Evolutionary conservation across 768 basidiomycete genomes (phyloP), one percentile per base, ranked within the genome.

Genomic region (Serpula lacrymans): DNA sequence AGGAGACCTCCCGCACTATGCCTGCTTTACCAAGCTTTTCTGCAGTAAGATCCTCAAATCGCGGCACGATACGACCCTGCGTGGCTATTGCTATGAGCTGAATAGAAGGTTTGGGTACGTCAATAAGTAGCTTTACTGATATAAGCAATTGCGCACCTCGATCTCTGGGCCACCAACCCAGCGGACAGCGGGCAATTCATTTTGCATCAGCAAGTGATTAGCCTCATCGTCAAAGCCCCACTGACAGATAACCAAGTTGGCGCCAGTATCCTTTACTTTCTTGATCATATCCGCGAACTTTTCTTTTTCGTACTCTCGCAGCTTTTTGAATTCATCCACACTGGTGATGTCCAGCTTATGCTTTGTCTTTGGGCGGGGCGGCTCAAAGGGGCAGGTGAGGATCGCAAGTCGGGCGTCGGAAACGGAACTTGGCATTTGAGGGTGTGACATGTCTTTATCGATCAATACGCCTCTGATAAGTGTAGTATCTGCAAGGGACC

Each of bases 211-310:
- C 53, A 98, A 51, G 60, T 98, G 96, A 59, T 99, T 99, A 31
- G 96, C 96, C 67, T 99, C 96, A 57, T 99, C 96, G 59, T 99
- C 96, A 58, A 99, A 99, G 45, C 96, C 96, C 96, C 96, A 99
- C 60, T 99, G 96, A 65, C 96, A 99, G 53, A 99, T 97, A 50
- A 99, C 96, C 45, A 99, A 67, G 65, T 99, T 99, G 11, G 96
- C 95, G 26, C 96, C 96, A 12, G 94, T 88, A 53, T 95, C 85
- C 63, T 97, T 95, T 43, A 98, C 94, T 61, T 80, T 71, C 65
- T 87, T 85, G 64, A 99, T 97, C 96, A 99, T 99, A 58, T 92
- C 86, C 48, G 78, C 73, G 55, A 99, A 99, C 68, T 96, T 99
- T 60, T 88, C 83, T 69, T 88, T 88, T 70, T 99, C 96, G 55